phyloP scores from a whole-genome alignment of 31 red algal genomes.

The Asparagopsis taxiformis region DNA sequence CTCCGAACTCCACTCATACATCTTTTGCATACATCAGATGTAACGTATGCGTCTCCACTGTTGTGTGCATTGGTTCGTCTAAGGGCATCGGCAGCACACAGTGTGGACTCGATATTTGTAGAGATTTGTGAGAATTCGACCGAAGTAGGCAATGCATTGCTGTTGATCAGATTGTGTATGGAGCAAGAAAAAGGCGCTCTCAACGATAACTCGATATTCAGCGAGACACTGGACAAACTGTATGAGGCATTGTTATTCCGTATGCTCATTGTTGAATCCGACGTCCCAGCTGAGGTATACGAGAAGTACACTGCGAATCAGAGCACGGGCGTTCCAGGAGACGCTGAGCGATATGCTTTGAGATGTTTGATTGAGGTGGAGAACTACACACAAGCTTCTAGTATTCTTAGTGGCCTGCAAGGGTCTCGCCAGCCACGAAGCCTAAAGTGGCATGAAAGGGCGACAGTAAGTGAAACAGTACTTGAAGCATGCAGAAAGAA shows the following conservation, averaged over 20 bases:
- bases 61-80: constrained; percentile 25
- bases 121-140: constrained; percentile 44
- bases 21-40: constrained; percentile 22
- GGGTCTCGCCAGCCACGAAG: constrained; percentile 9
- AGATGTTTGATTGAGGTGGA: constrained; percentile 43
- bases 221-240: constrained; percentile 26
- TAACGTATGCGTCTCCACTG: constrained; percentile 33
- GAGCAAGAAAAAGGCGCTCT: constrained; percentile 4
- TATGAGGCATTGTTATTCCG: constrained; percentile 42
- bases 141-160: constrained; percentile 27
- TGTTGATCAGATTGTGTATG: constrained; percentile 25
- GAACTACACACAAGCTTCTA: constrained; percentile 28
- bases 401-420: constrained; percentile 28
- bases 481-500: constrained; percentile 47
- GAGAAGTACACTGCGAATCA: constrained; percentile 36
- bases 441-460: constrained; percentile 31
- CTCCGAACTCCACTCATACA: constrained; percentile 23
- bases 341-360: constrained; percentile 54
- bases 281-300: constrained; percentile 17
- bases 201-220: constrained; percentile 3
- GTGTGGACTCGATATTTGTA: constrained; percentile 30
- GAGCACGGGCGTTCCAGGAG: constrained; percentile 35
- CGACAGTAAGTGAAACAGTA: constrained; percentile 47
- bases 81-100: constrained; percentile 7
- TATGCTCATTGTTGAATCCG: constrained; percentile 32